These are phyloP conservation scores for Adansonia grandidieri DNA, from an alignment of 441 rosid genomes.

Conservation along the genomic window DNA sequence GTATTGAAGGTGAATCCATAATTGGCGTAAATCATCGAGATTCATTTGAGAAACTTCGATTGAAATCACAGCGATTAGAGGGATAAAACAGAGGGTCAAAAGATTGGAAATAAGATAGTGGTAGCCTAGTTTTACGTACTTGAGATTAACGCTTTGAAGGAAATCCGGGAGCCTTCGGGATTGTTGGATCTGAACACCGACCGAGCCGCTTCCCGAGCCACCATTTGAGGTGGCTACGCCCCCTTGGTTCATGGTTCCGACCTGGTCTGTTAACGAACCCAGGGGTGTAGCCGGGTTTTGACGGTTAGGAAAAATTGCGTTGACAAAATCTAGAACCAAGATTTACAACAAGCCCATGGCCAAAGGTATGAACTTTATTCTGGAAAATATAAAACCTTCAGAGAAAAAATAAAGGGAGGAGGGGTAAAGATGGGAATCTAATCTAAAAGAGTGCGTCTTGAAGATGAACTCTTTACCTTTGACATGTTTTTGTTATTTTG, in stretches of 20 bases:
- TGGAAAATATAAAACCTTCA: neutral
- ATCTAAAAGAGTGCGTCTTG: neutral
- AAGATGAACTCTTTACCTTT: neutral
- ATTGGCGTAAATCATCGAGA: conserved; percentile 49
- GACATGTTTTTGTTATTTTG: neutral
- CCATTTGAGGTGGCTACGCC: conserved; percentile 34
- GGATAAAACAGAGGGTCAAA: conserved; percentile 56
- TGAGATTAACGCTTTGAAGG: conserved; percentile 79
- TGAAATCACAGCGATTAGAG: conserved; percentile 50
- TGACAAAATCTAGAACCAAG: neutral
- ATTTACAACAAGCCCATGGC: neutral
- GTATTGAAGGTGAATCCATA: conserved; percentile 67
- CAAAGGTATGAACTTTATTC: neutral
- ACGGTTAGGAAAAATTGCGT: neutral
- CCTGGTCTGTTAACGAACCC: neutral
- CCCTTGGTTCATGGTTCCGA: conserved; percentile 36
- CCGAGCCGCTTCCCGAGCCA: conserved; percentile 32
- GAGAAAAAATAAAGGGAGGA: neutral
- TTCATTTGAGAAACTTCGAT: conserved; percentile 55
- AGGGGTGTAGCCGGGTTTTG: neutral
- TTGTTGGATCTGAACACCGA: conserved; percentile 64
- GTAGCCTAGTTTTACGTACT: conserved; percentile 74
- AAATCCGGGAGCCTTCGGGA: conserved; percentile 62
- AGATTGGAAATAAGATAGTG: conserved; percentile 66
- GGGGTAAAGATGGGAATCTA: neutral